phyloP scores from a whole-genome alignment of 306 rosid genomes.

The Citrullus colocynthis region DNA sequence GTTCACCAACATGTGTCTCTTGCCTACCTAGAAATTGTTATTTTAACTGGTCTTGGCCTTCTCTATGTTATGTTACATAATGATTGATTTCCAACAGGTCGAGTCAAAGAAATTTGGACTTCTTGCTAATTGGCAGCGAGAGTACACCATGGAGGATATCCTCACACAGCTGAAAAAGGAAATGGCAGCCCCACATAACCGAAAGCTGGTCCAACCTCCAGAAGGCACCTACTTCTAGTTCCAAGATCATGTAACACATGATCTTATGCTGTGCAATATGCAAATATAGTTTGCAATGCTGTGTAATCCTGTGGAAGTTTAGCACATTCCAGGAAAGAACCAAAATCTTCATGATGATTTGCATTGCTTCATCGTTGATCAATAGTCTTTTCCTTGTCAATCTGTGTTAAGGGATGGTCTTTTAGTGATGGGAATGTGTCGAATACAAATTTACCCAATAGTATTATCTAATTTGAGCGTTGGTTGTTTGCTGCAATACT shows the following conservation, averaged over 20 bases:
- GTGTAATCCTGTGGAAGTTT: conserved; percentile 39
- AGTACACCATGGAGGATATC: conserved; percentile 96
- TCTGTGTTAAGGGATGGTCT: conserved; percentile 3
- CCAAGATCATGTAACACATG: conserved; percentile 10
- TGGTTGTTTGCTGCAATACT: conserved; percentile 8
- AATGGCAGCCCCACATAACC: conserved; percentile 88
- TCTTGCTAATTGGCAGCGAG: conserved; percentile 95
- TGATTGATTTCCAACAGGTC: conserved; percentile 44
- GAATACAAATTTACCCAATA: neutral
- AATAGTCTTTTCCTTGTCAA: neutral
- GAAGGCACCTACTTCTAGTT: conserved; percentile 95
- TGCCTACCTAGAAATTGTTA: neutral
- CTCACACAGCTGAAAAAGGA: conserved; percentile 99
- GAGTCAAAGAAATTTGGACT: conserved; percentile 88
- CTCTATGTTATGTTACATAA: neutral
- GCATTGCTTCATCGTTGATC: conserved; percentile 9
- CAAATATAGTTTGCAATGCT: conserved; percentile 63
- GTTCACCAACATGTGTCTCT: neutral
- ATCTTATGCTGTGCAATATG: conserved; percentile 20
- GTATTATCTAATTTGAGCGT: conserved; percentile 1
- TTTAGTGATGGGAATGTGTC: neutral
- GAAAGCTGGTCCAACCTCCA: conserved; percentile 99
- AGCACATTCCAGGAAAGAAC: conserved; percentile 4
- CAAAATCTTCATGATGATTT: conserved; percentile 1
- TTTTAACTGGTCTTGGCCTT: neutral